These are phyloP conservation scores for Lagerstroemia speciosa DNA, from an alignment of 345 rosid genomes.

Conservation along the genomic window DNA sequence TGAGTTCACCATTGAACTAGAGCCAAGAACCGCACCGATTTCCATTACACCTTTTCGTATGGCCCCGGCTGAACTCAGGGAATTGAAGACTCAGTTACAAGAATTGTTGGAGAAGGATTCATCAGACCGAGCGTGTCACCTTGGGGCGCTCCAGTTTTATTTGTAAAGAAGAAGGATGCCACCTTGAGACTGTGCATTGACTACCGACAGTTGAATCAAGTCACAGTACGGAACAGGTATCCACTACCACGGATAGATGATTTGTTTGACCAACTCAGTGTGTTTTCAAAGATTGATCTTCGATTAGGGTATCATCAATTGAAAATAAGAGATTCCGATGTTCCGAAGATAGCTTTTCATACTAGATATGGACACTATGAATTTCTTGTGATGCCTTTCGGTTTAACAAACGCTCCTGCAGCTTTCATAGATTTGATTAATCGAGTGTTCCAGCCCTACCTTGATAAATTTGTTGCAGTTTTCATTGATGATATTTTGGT, in stretches of 20 bases:
- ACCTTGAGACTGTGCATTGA: neutral
- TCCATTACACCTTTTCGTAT: neutral
- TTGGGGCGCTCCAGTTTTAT: neutral
- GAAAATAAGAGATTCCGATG: neutral
- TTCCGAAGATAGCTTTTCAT: neutral
- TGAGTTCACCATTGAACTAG: neutral
- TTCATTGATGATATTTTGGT: neutral
- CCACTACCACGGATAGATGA: neutral
- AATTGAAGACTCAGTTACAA: too few relatives aligned
- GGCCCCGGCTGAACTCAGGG: neutral
- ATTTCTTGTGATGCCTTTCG: neutral
- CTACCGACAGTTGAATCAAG: neutral
- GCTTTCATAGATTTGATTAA: neutral
- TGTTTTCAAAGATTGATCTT: neutral
- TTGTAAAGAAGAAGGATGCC: neutral
- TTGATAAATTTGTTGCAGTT: neutral
- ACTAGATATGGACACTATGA: neutral
- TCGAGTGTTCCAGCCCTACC: neutral
- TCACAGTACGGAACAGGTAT: neutral
- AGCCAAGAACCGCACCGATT: neutral
- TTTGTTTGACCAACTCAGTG: neutral
- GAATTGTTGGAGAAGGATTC: conserved; percentile 6
- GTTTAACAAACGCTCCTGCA: neutral
- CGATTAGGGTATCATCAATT: neutral
- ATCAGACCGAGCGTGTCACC: neutral